phyloP scores from a whole-genome alignment of 129 eudicot species.

The Arctium lappa region DNA sequence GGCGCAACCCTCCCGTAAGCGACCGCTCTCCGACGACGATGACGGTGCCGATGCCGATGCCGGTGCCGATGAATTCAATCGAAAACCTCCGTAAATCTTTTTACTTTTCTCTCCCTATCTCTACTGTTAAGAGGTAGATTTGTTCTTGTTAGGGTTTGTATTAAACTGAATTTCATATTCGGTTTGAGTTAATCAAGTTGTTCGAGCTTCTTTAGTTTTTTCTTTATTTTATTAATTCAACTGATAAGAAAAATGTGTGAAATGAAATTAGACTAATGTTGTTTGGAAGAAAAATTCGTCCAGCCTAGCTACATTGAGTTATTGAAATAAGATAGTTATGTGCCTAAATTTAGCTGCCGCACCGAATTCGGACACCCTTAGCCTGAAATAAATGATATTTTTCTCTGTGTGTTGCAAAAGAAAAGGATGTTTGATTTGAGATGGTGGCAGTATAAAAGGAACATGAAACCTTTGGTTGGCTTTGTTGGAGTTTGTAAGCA shows the following conservation, averaged over 20 bases:
- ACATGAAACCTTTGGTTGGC: not conserved
- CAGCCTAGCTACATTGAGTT: conserved; percentile 4
- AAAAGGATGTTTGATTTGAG: not conserved
- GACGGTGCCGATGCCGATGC: conserved; percentile 22
- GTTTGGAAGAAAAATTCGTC: not conserved
- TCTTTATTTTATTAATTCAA: not conserved
- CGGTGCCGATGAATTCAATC: conserved; percentile 26
- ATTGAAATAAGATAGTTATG: not conserved
- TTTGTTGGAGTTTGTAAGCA: not conserved
- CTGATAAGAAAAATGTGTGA: not conserved
- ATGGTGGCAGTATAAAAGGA: not conserved
- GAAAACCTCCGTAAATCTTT: conserved; percentile 39
- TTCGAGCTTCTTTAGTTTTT: not conserved
- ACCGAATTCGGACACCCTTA: not conserved
- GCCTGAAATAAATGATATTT: not conserved
- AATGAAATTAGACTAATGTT: not conserved
- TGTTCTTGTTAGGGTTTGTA: conserved; percentile 2
- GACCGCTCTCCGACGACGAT: conserved; percentile 42
- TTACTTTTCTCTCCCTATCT: not conserved
- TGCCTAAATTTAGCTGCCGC: not conserved
- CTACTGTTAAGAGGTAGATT: not conserved
- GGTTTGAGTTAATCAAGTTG: not conserved
- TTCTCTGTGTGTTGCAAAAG: not conserved
- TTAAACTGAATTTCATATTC: conserved; percentile 3
- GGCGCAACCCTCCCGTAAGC: conserved; percentile 55